A percentile compares a stretch with the other conserved stretches of the same genome.
Evolutionary conservation across 352 stramenopile species (phyloP).

Genomic region (Pelagophyceae sp.): DNA sequence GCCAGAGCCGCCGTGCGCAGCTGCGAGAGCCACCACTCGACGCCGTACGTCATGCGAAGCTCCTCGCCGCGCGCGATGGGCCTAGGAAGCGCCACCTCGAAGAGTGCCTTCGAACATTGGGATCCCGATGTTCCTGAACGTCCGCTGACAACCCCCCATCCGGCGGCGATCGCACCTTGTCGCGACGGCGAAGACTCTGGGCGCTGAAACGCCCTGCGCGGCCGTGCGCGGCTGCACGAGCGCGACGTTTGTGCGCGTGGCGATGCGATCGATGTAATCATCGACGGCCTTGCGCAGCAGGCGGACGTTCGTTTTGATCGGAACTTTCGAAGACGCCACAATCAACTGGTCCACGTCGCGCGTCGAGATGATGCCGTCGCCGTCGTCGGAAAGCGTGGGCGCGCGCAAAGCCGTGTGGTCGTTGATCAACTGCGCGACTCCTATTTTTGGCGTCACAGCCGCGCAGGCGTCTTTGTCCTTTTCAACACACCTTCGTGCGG

Average conservation of each 20-base stretch:
- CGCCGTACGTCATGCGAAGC: constrained; percentile 10
- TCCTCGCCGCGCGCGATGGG: constrained; percentile 2
- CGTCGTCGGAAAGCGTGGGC: not conserved
- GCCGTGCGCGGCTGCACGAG: not conserved
- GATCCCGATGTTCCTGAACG: too few species aligned
- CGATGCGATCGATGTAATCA: constrained; percentile 12
- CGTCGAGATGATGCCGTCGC: not conserved
- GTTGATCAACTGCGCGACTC: constrained; percentile 19
- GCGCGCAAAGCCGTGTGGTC: constrained; percentile 11
- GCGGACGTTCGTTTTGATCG: not conserved
- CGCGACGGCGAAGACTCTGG: constrained; percentile 12
- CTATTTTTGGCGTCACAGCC: too few species aligned
- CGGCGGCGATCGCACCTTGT: too few species aligned
- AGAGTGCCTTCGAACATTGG: too few species aligned
- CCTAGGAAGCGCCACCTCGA: too few species aligned
- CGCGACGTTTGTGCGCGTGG: not conserved
- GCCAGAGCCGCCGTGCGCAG: constrained; percentile 7
- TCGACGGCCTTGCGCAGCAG: not conserved
- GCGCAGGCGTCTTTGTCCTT: too few species aligned
- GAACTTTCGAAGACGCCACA: not conserved
- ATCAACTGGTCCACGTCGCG: not conserved
- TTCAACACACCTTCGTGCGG: not conserved
- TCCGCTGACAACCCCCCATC: too few species aligned
- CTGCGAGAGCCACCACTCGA: constrained; percentile 17
- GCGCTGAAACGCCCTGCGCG: not conserved